Conservation (phyloP, 768 basidiomycete genomes). For the Boletus barrowsii region DNA sequence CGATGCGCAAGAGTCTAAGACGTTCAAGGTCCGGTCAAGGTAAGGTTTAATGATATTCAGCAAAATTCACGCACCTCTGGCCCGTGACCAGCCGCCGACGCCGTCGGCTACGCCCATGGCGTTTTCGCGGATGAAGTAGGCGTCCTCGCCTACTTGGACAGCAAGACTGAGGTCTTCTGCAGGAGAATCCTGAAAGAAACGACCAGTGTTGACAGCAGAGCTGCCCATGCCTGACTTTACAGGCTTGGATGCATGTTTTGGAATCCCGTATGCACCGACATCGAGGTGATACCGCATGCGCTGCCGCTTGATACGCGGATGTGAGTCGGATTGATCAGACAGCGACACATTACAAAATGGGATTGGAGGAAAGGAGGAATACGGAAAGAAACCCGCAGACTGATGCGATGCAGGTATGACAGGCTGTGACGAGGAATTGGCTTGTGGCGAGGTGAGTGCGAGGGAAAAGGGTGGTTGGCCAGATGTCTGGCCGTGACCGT, state of each 20-base stretch:
- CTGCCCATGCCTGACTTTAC: conserved; percentile 29
- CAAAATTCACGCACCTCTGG: conserved; percentile 35
- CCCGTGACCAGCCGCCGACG: conserved; percentile 84
- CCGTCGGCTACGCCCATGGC: conserved; percentile 95
- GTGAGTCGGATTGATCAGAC: conserved; percentile 26
- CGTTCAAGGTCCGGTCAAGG: background rate
- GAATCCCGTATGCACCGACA: conserved; percentile 82
- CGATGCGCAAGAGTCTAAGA: conserved; percentile 19
- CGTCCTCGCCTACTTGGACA: conserved; percentile 88
- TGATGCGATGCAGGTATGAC: conserved; percentile 29
- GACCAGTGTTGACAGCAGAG: conserved; percentile 17
- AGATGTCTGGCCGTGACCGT: conserved; percentile 34
- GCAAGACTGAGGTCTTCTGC: conserved; percentile 45
- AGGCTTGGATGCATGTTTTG: conserved; percentile 46
- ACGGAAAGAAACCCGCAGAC: conserved; percentile 35
- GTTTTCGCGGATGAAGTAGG: conserved; percentile 78
- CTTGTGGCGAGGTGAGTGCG: conserved; percentile 43
- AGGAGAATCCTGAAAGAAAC: conserved; percentile 29
- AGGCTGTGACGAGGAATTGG: conserved; percentile 31
- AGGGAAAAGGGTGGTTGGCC: conserved; percentile 38
- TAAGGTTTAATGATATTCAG: conserved; percentile 4
- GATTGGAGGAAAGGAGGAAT: conserved; percentile 32
- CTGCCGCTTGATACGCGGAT: conserved; percentile 31
- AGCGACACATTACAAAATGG: conserved; percentile 27
- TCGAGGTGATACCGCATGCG: conserved; percentile 53